A percentile compares a stretch with the other conserved stretches of the same genome.
Evolutionary conservation across 2,329 filamentous ascomycete species (phyloP).

Genomic region (Colletotrichum sp.): DNA sequence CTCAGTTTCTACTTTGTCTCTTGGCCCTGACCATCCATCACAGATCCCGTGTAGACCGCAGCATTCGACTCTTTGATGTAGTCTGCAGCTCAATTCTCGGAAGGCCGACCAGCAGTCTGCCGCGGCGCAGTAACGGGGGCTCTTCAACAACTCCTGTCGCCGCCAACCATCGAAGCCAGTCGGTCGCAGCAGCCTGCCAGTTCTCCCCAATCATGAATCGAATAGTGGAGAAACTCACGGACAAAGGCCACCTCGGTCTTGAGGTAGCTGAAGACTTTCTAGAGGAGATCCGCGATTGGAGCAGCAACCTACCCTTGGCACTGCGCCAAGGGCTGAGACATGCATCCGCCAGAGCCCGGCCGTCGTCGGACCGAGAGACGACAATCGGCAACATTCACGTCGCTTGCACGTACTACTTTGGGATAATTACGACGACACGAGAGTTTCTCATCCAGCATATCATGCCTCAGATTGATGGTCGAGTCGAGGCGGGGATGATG

Average conservation of each 20-base stretch:
- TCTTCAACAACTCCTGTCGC: constrained; percentile 24
- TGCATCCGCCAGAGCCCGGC: background rate
- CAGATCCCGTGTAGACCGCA: constrained; percentile 36
- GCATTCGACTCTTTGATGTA: constrained; percentile 42
- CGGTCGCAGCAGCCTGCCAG: constrained; percentile 43
- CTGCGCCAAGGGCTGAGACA: constrained; percentile 27
- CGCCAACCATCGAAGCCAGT: constrained; percentile 25
- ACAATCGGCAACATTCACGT: constrained; percentile 58
- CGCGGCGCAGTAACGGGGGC: constrained; percentile 24
- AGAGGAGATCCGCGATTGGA: constrained; percentile 49
- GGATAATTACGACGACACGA: constrained; percentile 60
- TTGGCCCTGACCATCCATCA: fast-evolving
- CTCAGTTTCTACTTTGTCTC: fast-evolving
- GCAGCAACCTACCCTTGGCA: constrained; percentile 43
- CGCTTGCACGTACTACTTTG: constrained; percentile 63
- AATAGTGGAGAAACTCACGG: constrained; percentile 47
- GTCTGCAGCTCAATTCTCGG: constrained; percentile 42
- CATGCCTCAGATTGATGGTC: constrained; percentile 34
- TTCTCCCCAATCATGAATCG: constrained; percentile 49
- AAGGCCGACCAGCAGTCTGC: constrained; percentile 38
- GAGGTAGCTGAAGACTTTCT: constrained; percentile 44
- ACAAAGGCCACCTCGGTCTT: constrained; percentile 36
- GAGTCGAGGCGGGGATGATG: constrained; percentile 24
- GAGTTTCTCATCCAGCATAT: constrained; percentile 59
- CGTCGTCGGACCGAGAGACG: constrained; percentile 26